Percentiles rank a stretch among this genome's conserved stretches.
Conservation (phyloP, 495 filamentous ascomycete genomes). For the Penicillium flavigenum region DNA sequence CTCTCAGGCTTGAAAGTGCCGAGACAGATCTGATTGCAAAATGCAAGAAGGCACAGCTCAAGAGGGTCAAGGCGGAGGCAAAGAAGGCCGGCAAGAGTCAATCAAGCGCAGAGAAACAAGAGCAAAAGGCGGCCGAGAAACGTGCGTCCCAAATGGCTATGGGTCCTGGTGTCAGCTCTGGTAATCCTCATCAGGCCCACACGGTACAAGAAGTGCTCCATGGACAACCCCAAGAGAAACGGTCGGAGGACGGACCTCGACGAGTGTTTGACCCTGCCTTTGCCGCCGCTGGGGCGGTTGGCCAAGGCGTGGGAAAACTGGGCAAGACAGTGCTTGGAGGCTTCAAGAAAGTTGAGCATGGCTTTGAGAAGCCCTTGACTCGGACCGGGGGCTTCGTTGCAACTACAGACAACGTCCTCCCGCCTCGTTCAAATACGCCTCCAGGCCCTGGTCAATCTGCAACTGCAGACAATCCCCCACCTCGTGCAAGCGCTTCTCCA, state of each 20-base stretch:
- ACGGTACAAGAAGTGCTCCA: conserved; percentile 65
- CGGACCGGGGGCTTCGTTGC: conserved; percentile 54
- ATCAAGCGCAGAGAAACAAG: conserved; percentile 50
- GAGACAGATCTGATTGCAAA: conserved; percentile 79
- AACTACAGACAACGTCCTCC: conserved; percentile 12
- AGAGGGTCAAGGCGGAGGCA: conserved; percentile 61
- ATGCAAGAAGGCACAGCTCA: conserved; percentile 73
- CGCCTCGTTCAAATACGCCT: conserved; percentile 4
- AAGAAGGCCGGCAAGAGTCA: conserved; percentile 58
- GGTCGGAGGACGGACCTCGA: conserved; percentile 27
- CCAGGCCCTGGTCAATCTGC: conserved; percentile 10
- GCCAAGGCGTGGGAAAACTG: conserved; percentile 60
- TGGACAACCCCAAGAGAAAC: conserved; percentile 22
- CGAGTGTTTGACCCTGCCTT: conserved; percentile 43
- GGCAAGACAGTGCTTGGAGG: conserved; percentile 56
- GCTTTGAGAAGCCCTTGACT: conserved; percentile 48
- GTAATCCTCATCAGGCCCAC: conserved; percentile 78
- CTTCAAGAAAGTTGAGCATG: conserved; percentile 46
- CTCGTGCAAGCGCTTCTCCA: conserved; percentile 5
- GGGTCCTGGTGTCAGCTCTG: conserved; percentile 73
- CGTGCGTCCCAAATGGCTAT: conserved; percentile 62
- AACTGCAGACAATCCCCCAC: conserved; percentile 8
- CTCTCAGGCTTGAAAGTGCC: conserved; percentile 70
- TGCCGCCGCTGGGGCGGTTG: conserved; percentile 49
- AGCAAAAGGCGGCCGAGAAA: conserved; percentile 47